Conservation (phyloP, 108 stramenopile genomes). For the Fragilaria crotonensis region DNA sequence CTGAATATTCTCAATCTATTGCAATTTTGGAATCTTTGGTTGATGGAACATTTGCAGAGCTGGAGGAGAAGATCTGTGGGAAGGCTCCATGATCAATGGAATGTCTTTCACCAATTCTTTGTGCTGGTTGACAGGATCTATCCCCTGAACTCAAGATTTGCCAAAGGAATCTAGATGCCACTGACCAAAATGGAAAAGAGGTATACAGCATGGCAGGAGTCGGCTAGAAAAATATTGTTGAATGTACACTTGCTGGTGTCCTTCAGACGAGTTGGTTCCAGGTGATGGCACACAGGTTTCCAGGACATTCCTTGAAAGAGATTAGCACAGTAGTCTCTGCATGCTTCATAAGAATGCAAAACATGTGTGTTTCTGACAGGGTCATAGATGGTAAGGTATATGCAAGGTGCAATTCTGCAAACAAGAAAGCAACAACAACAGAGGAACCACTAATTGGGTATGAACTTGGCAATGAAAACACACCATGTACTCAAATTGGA, state of each 20-base stretch:
- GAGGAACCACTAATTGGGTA: too few species aligned
- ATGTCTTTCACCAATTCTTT: too few species aligned
- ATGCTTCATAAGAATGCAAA: conserved; percentile 13
- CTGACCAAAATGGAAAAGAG: too few species aligned
- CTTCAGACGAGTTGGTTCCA: conserved; percentile 5
- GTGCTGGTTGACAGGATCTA: too few species aligned
- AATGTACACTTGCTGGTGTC: conserved; percentile 12
- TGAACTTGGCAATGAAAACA: too few species aligned
- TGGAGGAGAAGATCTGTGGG: too few species aligned
- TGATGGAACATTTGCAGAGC: too few species aligned
- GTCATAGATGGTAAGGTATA: conserved; percentile 8
- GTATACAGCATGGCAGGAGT: conserved; percentile 19
- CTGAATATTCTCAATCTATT: conserved; percentile 13
- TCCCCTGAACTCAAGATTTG: too few species aligned
- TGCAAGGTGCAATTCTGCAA: conserved; percentile 1
- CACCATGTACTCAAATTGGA: too few species aligned
- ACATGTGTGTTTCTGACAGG: conserved; percentile 16
- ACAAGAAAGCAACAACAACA: not conserved
- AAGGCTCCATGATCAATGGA: too few species aligned
- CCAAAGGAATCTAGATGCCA: too few species aligned
- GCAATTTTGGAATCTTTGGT: too few species aligned
- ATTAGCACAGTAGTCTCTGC: not conserved
- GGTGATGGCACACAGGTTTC: conserved; percentile 5
- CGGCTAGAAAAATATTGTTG: conserved; percentile 10
- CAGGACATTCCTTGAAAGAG: not conserved